Evolutionary conservation across 2,329 filamentous ascomycete genomes (phyloP).

Genomic region (Emmonsia crescens): DNA sequence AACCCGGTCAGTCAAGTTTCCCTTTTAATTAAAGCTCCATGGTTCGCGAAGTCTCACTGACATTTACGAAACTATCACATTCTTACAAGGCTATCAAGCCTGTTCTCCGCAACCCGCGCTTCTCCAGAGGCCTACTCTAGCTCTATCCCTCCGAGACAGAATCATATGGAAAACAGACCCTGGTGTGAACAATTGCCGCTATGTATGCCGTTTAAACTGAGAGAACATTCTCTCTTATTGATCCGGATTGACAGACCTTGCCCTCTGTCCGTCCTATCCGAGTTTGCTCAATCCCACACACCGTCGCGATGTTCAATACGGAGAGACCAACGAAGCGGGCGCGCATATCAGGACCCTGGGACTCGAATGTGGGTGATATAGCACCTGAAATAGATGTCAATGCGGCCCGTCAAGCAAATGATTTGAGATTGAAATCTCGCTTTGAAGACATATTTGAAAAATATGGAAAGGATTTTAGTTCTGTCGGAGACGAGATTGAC

Average conservation of each 20-base stretch:
- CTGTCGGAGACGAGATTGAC: conserved; percentile 82
- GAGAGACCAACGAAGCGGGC: conserved; percentile 45
- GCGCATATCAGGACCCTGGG: conserved; percentile 32
- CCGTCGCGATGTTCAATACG: conserved; percentile 14
- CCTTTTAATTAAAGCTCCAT: background rate
- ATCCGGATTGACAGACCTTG: background rate
- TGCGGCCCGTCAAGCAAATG: conserved; percentile 54
- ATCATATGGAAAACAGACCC: background rate
- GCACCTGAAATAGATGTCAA: conserved; percentile 33
- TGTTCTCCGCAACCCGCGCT: background rate
- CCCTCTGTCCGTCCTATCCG: background rate
- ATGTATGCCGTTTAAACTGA: background rate
- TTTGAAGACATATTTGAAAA: conserved; percentile 87
- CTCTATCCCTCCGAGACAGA: background rate
- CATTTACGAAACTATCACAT: background rate
- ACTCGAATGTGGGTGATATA: background rate
- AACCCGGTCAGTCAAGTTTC: background rate
- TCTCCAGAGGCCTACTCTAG: background rate
- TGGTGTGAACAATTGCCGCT: background rate
- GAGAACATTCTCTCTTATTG: too few species aligned
- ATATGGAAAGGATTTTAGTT: conserved; percentile 72
- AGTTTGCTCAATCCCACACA: background rate
- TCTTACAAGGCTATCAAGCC: too few species aligned
- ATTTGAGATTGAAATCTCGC: conserved; percentile 63
- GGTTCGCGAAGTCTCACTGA: background rate